phyloP scores from a whole-genome alignment of 352 stramenopile genomes.

The Pythium brassicae region DNA sequence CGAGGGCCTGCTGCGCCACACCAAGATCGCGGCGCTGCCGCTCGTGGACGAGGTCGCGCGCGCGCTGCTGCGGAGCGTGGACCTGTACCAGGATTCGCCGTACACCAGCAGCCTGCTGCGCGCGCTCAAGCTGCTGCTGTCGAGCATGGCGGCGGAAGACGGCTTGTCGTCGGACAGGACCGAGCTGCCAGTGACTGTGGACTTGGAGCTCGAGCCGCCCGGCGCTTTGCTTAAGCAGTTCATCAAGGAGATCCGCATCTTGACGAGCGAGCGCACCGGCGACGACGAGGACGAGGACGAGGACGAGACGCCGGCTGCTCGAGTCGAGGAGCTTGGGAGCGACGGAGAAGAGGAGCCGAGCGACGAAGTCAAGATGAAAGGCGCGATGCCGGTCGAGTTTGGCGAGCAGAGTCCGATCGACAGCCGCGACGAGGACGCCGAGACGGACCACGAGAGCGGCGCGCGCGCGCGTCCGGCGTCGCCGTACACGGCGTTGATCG shows the following conservation, averaged over 20 bases:
- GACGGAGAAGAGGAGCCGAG: slow-evolving; percentile 8
- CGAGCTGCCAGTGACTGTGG: neutral
- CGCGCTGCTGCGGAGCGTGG: slow-evolving; percentile 66
- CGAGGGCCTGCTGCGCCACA: slow-evolving; percentile 62
- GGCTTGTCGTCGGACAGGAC: neutral
- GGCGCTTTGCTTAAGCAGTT: slow-evolving; percentile 39
- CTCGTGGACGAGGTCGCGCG: slow-evolving; percentile 72
- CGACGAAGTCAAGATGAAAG: slow-evolving; percentile 34
- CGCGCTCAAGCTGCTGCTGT: slow-evolving; percentile 57
- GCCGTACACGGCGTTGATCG: slow-evolving; percentile 44
- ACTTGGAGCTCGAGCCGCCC: neutral
- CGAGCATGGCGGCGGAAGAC: slow-evolving; percentile 28
- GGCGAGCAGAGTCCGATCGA: slow-evolving; percentile 26
- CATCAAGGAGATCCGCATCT: slow-evolving; percentile 59
- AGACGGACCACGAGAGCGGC: slow-evolving; percentile 14
- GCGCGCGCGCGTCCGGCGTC: slow-evolving; percentile 7
- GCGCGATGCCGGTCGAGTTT: slow-evolving; percentile 68
- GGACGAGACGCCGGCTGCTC: neutral
- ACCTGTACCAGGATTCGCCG: slow-evolving; percentile 68
- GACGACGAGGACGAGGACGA: slow-evolving; percentile 20
- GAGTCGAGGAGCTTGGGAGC: neutral
- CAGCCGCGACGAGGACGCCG: slow-evolving; percentile 19
- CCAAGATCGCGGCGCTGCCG: slow-evolving; percentile 57
- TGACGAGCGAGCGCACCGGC: slow-evolving; percentile 29
- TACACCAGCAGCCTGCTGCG: slow-evolving; percentile 43